Evolutionary conservation across 2,329 filamentous ascomycete species (phyloP).

Genomic region (Didymellaceae sp.): DNA sequence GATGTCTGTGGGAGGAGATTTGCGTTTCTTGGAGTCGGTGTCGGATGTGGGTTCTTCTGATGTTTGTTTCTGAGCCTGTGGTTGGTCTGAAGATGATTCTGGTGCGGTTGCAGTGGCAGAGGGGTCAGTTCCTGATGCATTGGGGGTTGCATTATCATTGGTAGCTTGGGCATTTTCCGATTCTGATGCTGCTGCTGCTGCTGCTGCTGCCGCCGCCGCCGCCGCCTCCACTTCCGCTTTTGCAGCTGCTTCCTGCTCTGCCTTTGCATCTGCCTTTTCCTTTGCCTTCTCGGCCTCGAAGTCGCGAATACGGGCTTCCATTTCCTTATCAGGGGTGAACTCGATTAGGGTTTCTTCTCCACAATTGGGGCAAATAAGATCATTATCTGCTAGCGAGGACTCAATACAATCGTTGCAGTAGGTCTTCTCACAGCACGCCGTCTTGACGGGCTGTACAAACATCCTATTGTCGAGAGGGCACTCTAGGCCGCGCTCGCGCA

Average conservation of each 20-base stretch:
- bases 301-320: slow-evolving; percentile 76
- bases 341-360: slow-evolving; percentile 77
- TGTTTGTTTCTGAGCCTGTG: not conserved
- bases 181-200: slow-evolving; percentile 23
- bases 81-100: not conserved
- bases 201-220: slow-evolving; percentile 35
- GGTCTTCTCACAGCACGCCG: slow-evolving; percentile 96
- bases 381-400: slow-evolving; percentile 97
- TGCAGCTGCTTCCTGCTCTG: slow-evolving; percentile 47
- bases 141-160: slow-evolving; percentile 19
- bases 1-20: slow-evolving; percentile 73
- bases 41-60: slow-evolving; percentile 42
- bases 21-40: slow-evolving; percentile 73
- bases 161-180: slow-evolving; percentile 11
- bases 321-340: slow-evolving; percentile 74
- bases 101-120: not conserved
- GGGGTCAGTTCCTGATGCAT: no score
- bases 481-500: slow-evolving; percentile 86
- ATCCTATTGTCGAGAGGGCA: slow-evolving; percentile 97
- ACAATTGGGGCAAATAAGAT: slow-evolving; percentile 94
- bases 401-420: slow-evolving; percentile 99
- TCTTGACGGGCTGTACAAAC: slow-evolving; percentile 99
- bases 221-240: slow-evolving; percentile 50
- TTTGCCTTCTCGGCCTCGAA: slow-evolving; percentile 65
- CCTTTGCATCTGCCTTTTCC: slow-evolving; percentile 50